Evolutionary conservation across 1,284 basidiomycete species (phyloP).

Genomic region (Trichosporon coremiiforme): DNA sequence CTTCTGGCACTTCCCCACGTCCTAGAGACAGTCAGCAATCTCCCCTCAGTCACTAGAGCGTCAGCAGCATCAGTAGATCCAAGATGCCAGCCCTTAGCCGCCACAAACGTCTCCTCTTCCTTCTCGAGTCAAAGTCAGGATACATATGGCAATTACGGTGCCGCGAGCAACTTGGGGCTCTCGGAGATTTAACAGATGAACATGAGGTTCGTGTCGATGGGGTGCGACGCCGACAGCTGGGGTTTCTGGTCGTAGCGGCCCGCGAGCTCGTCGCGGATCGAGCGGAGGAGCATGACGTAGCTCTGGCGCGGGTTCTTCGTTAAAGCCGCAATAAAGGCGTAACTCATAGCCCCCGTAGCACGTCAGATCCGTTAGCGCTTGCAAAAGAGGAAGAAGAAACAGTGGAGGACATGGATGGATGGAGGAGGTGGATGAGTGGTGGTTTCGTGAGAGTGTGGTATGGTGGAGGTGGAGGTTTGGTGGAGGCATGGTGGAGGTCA

Average conservation of each 20-base stretch:
- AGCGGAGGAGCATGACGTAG: conserved; percentile 75
- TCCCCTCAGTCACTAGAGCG: no score
- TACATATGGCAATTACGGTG: no score
- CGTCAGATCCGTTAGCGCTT: background rate
- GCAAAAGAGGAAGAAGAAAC: background rate
- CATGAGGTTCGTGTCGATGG: conserved; percentile 36
- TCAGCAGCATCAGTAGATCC: no score
- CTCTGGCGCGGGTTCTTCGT: conserved; percentile 69
- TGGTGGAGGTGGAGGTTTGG: background rate
- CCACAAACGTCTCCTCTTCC: no score
- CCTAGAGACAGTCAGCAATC: no score
- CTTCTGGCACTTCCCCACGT: no score
- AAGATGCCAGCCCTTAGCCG: no score
- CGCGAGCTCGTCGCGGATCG: conserved; percentile 62
- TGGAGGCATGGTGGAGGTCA: background rate
- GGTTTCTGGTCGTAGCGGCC: conserved; percentile 81
- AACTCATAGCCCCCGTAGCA: conserved; percentile 69
- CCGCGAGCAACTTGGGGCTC: no score
- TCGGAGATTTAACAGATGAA: conserved; percentile 32
- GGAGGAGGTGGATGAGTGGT: background rate
- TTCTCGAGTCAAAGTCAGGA: no score
- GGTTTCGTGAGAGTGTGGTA: no score
- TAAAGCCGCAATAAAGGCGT: conserved; percentile 70
- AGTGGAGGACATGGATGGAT: background rate
- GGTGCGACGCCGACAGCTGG: conserved; percentile 60